Base-by-base conservation (phyloP, 257 asterid species). In the Ilex aquifolium region DNA sequence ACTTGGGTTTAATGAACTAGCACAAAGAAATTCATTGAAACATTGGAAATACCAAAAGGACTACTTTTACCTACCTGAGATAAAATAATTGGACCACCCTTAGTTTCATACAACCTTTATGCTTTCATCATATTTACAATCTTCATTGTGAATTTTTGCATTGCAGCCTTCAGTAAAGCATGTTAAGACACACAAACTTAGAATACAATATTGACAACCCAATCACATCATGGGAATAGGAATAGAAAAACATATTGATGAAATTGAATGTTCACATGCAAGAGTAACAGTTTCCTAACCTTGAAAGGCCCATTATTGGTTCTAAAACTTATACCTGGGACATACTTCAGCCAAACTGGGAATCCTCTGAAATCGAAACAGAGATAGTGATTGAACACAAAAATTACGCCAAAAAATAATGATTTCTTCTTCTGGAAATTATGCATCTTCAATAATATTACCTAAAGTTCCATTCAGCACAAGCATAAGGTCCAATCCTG, bases 291-390 rank as follows among this genome's bases (percentile, higher is more conserved):
- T 42, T 60, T 60, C 31, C 70, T 16, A 42, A 79, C 84, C 84
- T 79, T 75, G 68, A 79, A 79, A 29, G 84, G 81, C 13, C 62
- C 84, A 63, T 79, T 79, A 57, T 79, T 69, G 4, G 84, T 79
- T 70, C 84, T 63, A 44, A 79, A 79, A 53, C 77, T 74, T 50
- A 79, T 72, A 32, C 84, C 84, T 1, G 75, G 81, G 61, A 79
- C 81, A 72, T 72, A 79, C 32, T 79, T 75, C 13, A 79, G 64
- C 84, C 84, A 79, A 67, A 75, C 81, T 48, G 84, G 84, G 64
- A 75, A 79, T 0, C 84, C 84, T 50, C 81, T 79, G 70, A 66
- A 75, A 69, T 63, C 7, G n/a, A 44, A 52, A 53, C 62, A 69
- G 5, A 30, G 55, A 49, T 60, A 48, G 30, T 30, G 27, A 57